Evolutionary conservation across 345 rosid genomes (phyloP).

Genomic region (Eucalyptus sp.): DNA sequence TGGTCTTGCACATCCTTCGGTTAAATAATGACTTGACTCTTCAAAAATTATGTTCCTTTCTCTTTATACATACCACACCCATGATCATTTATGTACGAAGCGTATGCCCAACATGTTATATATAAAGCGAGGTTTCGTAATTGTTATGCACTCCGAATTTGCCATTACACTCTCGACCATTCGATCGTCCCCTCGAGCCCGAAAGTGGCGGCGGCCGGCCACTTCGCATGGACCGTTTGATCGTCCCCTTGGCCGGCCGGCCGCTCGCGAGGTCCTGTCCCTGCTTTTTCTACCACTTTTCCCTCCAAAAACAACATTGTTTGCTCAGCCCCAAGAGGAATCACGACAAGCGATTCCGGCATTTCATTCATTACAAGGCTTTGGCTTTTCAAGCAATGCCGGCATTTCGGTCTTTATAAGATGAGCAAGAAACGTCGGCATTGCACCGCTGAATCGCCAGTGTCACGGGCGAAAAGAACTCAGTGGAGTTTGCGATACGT

Average conservation of each 20-base stretch:
- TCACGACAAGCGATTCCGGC: background rate
- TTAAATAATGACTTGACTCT: background rate
- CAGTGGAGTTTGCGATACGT: background rate
- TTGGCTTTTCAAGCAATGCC: background rate
- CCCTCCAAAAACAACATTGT: background rate
- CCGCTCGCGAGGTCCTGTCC: background rate
- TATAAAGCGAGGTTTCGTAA: background rate
- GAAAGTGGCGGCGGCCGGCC: background rate
- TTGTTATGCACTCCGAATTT: background rate
- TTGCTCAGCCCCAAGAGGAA: background rate
- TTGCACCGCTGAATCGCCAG: background rate
- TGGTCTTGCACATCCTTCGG: accelerated
- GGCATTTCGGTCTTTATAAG: background rate
- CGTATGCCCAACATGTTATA: background rate
- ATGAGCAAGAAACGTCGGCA: background rate
- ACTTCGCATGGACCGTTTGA: background rate
- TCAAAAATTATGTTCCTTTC: too few relatives aligned
- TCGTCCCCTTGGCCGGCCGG: background rate
- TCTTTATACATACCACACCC: background rate
- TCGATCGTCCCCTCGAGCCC: background rate
- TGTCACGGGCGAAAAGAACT: background rate
- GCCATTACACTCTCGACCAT: background rate
- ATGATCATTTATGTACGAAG: background rate
- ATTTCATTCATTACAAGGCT: background rate
- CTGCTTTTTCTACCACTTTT: background rate